Percentiles rank a stretch among this genome's conserved stretches.
phyloP scores from a whole-genome alignment of 495 filamentous ascomycete genomes.

The Penicillium cinerascens region DNA sequence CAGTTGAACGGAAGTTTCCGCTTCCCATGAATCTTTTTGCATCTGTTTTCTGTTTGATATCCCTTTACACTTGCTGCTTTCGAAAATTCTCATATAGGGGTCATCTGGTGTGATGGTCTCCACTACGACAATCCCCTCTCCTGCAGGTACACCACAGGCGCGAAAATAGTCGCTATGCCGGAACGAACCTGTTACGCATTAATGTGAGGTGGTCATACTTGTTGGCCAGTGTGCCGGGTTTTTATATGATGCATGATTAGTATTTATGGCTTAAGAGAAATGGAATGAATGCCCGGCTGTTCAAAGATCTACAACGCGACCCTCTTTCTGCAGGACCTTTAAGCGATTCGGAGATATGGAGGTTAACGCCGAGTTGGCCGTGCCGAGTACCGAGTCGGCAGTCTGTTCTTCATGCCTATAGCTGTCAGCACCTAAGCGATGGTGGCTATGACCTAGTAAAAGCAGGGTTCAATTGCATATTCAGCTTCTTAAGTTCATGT shows the following conservation, averaged over 20 bases:
- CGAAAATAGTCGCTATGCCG: background rate
- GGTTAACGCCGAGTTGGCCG: conserved; percentile 8
- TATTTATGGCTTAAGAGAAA: background rate
- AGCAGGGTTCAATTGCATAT: no score
- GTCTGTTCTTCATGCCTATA: background rate
- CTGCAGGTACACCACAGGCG: background rate
- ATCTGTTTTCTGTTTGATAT: conserved; percentile 19
- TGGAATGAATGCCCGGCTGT: conserved; percentile 3
- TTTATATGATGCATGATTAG: background rate
- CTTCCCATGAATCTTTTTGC: conserved; percentile 14
- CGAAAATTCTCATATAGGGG: background rate
- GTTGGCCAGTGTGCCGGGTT: background rate
- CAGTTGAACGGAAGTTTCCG: conserved; percentile 16
- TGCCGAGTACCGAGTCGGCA: conserved; percentile 15
- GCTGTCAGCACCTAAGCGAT: background rate
- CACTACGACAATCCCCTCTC: no score
- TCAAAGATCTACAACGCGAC: background rate
- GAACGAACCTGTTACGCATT: background rate
- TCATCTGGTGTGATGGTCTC: background rate
- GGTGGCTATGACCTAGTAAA: no score
- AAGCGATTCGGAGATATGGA: conserved; percentile 12
- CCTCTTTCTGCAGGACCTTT: background rate
- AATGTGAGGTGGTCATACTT: background rate
- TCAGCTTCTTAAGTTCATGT: no score
- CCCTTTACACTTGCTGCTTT: conserved; percentile 18